Conservation (phyloP, 176 grass and related monocot genomes). For the Oryza nivara region DNA sequence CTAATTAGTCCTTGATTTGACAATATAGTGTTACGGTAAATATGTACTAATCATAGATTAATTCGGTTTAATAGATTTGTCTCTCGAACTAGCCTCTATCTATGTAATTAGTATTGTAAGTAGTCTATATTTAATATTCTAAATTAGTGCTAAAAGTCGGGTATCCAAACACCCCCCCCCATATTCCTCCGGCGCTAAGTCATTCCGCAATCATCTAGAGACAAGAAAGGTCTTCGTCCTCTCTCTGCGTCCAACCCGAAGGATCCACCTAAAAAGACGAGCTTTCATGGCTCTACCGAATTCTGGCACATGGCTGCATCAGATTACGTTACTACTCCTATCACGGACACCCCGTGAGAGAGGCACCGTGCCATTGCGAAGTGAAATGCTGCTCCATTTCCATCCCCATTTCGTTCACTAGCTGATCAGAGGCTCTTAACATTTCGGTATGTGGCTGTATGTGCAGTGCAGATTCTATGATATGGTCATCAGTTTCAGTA, state of each 20-base stretch:
- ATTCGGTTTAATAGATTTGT: too few relatives aligned
- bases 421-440: neutral
- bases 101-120: too few relatives aligned
- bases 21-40: too few relatives aligned
- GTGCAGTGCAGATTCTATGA: too few relatives aligned
- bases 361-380: neutral
- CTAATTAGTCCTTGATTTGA: too few relatives aligned
- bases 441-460: too few relatives aligned
- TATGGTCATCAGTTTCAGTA: neutral
- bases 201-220: conserved; percentile 34
- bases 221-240: neutral
- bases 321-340: neutral
- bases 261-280: conserved; percentile 17
- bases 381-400: neutral
- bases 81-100: fast-evolving
- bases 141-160: too few relatives aligned
- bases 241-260: neutral
- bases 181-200: conserved; percentile 47
- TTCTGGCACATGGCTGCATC: neutral
- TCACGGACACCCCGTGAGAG: neutral
- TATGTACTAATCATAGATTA: too few relatives aligned
- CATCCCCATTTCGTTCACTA: neutral
- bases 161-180: too few relatives aligned
- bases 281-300: neutral
- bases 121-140: too few relatives aligned